Percentiles rank a stretch among this genome's conserved stretches.
Conservation (phyloP, 2,329 filamentous ascomycete genomes). For the Metarhizium anisopliae region DNA sequence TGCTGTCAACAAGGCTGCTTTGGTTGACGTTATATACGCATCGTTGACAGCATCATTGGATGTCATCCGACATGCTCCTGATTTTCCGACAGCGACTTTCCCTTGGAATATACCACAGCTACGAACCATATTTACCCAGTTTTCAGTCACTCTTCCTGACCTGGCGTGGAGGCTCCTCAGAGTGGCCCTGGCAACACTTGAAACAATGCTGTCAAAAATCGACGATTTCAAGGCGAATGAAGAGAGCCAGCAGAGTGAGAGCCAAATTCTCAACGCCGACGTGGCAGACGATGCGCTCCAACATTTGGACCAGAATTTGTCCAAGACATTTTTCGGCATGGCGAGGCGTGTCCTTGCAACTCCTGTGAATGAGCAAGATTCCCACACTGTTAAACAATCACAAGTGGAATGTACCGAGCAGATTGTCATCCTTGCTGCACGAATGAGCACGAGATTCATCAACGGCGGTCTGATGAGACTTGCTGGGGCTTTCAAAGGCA, state of each 20-base stretch:
- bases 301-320: constrained; percentile 40
- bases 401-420: constrained; percentile 32
- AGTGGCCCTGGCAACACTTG: constrained; percentile 35
- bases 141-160: constrained; percentile 31
- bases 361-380: constrained; percentile 7
- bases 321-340: constrained; percentile 38
- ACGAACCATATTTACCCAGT: constrained; percentile 40
- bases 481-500: constrained; percentile 37
- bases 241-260: constrained; percentile 29
- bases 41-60: constrained; percentile 41
- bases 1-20: constrained; percentile 40
- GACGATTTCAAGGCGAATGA: constrained; percentile 30
- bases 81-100: constrained; percentile 38
- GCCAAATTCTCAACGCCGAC: constrained; percentile 28
- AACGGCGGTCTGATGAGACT: constrained; percentile 34
- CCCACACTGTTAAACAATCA: constrained; percentile 11
- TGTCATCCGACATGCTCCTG: constrained; percentile 36
- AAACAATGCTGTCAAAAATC: constrained; percentile 36
- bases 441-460: constrained; percentile 35
- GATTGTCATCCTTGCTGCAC: constrained; percentile 34
- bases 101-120: constrained; percentile 42
- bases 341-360: constrained; percentile 28
- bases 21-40: constrained; percentile 42
- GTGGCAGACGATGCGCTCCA: constrained; percentile 37
- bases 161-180: constrained; percentile 41